phyloP scores from a whole-genome alignment of 306 rosid species.

The Trichosanthes truncata region DNA sequence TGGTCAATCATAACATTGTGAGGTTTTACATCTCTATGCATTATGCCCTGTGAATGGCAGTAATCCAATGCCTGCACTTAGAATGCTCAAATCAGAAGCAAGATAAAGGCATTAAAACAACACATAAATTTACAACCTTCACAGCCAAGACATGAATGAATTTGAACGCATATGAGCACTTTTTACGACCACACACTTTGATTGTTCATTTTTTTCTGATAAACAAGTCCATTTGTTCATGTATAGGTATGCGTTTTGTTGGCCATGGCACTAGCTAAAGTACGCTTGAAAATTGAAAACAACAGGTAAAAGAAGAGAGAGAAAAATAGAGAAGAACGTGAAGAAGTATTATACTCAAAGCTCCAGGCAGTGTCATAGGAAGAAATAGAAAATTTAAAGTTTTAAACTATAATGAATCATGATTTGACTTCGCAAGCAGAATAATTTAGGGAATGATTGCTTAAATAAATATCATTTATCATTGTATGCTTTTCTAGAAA shows the following conservation, averaged over 20 bases:
- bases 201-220: not conserved
- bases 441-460: not conserved
- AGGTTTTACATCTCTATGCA: slow-evolving; percentile 42
- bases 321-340: not conserved
- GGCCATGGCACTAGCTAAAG: not conserved
- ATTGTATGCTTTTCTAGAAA: not conserved
- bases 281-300: not conserved
- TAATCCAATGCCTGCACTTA: slow-evolving; percentile 31
- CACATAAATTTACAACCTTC: not conserved
- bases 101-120: not conserved
- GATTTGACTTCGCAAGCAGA: not conserved
- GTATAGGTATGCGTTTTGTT: not conserved
- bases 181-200: not conserved
- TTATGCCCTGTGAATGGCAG: slow-evolving; percentile 38
- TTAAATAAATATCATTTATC: not conserved
- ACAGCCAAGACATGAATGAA: not conserved
- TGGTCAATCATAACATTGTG: slow-evolving; percentile 44
- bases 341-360: not conserved
- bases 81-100: not conserved
- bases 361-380: not conserved
- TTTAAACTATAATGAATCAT: not conserved
- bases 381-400: not conserved
- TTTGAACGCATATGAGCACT: not conserved
- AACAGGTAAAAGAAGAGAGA: not conserved
- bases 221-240: not conserved